Evolutionary conservation across 1,284 basidiomycete species (phyloP).

Genomic region (Singerocomus inundabilis): DNA sequence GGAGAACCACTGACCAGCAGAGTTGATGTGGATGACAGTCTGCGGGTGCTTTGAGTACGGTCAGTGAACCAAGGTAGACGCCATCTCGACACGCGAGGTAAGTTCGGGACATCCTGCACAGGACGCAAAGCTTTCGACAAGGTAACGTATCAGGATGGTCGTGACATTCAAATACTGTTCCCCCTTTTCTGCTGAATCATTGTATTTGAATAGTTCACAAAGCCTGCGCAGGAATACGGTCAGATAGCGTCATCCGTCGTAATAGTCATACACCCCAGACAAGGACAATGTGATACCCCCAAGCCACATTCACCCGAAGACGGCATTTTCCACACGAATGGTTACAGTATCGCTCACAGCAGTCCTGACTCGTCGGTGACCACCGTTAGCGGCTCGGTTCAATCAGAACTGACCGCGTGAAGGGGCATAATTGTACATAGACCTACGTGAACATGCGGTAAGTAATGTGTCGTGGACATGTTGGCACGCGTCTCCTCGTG

Average conservation of each 20-base stretch:
- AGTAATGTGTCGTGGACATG: constrained; percentile 1
- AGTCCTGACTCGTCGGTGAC: background rate
- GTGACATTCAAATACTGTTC: background rate
- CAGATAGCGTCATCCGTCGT: background rate
- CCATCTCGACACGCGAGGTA: background rate
- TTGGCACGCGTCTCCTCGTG: background rate
- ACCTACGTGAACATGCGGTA: background rate
- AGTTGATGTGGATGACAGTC: background rate
- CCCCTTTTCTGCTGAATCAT: background rate
- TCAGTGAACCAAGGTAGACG: background rate
- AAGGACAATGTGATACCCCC: too few relatives aligned
- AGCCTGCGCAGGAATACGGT: background rate
- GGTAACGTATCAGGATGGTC: background rate
- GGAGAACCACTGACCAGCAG: background rate
- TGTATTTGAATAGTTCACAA: background rate
- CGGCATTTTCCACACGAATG: background rate
- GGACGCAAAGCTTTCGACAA: background rate
- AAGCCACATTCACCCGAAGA: background rate
- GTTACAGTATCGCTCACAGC: too few relatives aligned
- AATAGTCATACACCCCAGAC: background rate
- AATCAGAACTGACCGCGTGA: background rate
- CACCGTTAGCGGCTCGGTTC: background rate
- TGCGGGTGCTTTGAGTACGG: too few relatives aligned
- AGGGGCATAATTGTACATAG: background rate
- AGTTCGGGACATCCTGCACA: background rate